These are phyloP conservation scores for Mucor irregularis DNA, from an alignment of 371 early-diverging fungal genomes.

Conservation along the genomic window DNA sequence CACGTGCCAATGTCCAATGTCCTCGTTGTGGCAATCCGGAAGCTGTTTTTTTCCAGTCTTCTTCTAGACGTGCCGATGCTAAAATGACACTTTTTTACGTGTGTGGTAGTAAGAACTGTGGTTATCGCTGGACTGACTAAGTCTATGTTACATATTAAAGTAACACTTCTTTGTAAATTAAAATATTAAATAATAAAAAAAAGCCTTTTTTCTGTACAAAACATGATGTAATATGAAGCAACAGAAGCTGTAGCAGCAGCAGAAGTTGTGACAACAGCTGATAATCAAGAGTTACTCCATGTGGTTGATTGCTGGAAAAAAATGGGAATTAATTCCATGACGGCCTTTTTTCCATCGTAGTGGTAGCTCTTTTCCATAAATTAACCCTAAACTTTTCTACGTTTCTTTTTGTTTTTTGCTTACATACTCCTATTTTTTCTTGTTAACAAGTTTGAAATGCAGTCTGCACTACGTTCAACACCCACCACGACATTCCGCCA, in stretches of 20 bases:
- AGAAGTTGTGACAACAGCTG: too few relatives aligned
- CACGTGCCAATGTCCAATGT: conserved; percentile 71
- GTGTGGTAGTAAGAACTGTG: conserved; percentile 79
- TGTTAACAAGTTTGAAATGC: not conserved
- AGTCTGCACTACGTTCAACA: not conserved
- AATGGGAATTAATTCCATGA: too few relatives aligned
- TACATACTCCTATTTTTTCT: not conserved
- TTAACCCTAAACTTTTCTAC: too few relatives aligned
- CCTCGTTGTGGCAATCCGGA: conserved; percentile 72
- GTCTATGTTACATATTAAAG: too few relatives aligned
- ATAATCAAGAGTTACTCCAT: too few relatives aligned
- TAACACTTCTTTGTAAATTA: too few relatives aligned
- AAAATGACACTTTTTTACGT: conserved; percentile 93
- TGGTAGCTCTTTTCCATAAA: too few relatives aligned
- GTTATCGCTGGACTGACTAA: conserved; percentile 73
- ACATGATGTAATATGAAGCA: not conserved
- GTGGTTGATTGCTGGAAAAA: too few relatives aligned
- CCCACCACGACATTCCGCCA: not conserved
- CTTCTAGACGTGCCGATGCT: conserved; percentile 81
- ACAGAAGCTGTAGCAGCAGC: too few relatives aligned
- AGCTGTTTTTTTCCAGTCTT: conserved; percentile 92
- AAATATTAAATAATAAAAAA: not conserved
- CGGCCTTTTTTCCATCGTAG: too few relatives aligned
- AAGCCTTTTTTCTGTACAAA: not conserved
- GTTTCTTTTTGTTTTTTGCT: not conserved